Percentiles rank a stretch among this genome's conserved stretches.
Conservation (phyloP, 78 protist genomes). For the Speleostelium caveatum region DNA sequence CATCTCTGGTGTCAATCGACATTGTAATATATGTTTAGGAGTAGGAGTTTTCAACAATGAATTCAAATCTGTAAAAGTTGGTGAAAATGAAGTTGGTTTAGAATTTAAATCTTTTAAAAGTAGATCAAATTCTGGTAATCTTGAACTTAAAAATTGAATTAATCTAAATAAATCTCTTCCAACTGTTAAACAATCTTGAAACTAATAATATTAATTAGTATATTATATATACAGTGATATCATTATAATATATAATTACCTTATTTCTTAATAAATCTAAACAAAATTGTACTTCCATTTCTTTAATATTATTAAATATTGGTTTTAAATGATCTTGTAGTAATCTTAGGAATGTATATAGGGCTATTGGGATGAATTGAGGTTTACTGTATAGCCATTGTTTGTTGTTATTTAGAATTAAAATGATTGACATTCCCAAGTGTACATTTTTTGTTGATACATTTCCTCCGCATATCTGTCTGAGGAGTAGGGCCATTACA, state of each 20-base stretch:
- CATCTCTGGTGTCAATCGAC: conserved; percentile 76
- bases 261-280: conserved; percentile 49
- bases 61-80: conserved; percentile 4
- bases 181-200: conserved; percentile 70
- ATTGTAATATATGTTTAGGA: conserved; percentile 75
- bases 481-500: conserved; percentile 23
- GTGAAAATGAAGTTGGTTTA: conserved; percentile 33
- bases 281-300: conserved; percentile 54
- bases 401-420: conserved; percentile 29
- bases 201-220: background rate
- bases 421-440: conserved; percentile 24
- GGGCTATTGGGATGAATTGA: conserved; percentile 44
- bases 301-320: background rate
- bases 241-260: conserved; percentile 20
- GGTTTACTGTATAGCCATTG: conserved; percentile 46
- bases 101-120: conserved; percentile 52
- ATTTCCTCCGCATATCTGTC: conserved; percentile 70
- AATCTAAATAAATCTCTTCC: conserved; percentile 83
- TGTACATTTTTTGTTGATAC: conserved; percentile 26
- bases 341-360: conserved; percentile 55
- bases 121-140: conserved; percentile 72
- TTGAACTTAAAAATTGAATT: conserved; percentile 66
- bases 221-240: background rate
- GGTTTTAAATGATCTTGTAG: conserved; percentile 78
- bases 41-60: conserved; percentile 64